Base-by-base conservation (phyloP, 1,284 basidiomycete species). In the Irpex lacteus region DNA sequence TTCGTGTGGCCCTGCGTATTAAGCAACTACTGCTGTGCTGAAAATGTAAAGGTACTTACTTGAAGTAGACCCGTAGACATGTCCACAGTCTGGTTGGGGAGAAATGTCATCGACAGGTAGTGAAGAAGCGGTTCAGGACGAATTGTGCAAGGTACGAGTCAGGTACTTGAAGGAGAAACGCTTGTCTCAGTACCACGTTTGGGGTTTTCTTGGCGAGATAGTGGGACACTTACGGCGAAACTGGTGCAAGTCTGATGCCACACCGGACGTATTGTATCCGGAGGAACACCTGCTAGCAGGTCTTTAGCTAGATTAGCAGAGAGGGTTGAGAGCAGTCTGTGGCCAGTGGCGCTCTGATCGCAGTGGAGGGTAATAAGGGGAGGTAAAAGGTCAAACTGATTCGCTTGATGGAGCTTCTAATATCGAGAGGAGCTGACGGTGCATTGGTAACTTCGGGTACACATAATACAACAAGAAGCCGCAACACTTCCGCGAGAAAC, bases 11-110 rank as follows among this genome's bases (percentile, higher is more conserved):
- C 50, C 19, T 32, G 53, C 32, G 26, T 49, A 32, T 53, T 36
- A 32, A 60, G 15, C 36, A 38, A 53, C 50, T 3, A 19, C 13
- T n/a, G 50, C 50, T 21, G 19, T 19, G 18, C n/a, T 52, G 15
- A 19, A 18, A 19, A 34, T 40, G 38, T 47, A 9, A 38, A 21
- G 9, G 59, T 15, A 69, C 72, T 64, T 60, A 74, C 74, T 54
- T 74, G 65, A 11, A 74, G 64, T 40, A 74, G 61, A 32, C 73
- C 71, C 19, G 73, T 72, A 18, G 74, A 73, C 73, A 75, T 75
- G 68, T 62, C 70, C 32, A 72, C 71, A 34, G 72, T 70, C 58
- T 69, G 71, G 62, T 63, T 72, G 15, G 70, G 68, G 52, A 71
- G 73, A 49, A 75, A 63, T 55, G 74, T 73, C 74, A 75, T 75